These are phyloP conservation scores for Populus hybrid DNA, from an alignment of 441 rosid species.

Conservation along the genomic window DNA sequence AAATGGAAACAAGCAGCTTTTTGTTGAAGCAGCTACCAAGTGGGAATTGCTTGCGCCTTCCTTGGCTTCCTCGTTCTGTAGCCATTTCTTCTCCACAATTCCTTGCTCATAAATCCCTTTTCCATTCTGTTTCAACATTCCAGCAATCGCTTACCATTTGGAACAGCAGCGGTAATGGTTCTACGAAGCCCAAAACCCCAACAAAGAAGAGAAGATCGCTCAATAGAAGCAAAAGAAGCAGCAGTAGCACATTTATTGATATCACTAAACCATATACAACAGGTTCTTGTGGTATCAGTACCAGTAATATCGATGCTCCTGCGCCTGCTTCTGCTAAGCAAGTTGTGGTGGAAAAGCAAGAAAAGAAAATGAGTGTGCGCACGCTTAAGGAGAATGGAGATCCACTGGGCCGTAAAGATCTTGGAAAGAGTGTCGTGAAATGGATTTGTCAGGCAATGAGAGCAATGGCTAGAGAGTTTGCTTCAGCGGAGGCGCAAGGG, in stretches of 20 bases:
- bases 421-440: slow-evolving; percentile 71
- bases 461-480: slow-evolving; percentile 82
- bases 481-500: slow-evolving; percentile 67
- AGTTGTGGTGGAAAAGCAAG: slow-evolving; percentile 10
- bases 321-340: slow-evolving; percentile 2
- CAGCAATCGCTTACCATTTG: slow-evolving; percentile 19
- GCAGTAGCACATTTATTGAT: neutral
- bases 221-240: slow-evolving; percentile 15
- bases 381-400: slow-evolving; percentile 75
- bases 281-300: neutral
- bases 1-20: slow-evolving; percentile 22
- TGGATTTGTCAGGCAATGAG: slow-evolving; percentile 88
- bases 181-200: slow-evolving; percentile 26
- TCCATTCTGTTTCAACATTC: slow-evolving; percentile 17
- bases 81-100: slow-evolving; percentile 20
- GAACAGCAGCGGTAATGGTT: slow-evolving; percentile 26
- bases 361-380: slow-evolving; percentile 28
- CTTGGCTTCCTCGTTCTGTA: slow-evolving; percentile 11
- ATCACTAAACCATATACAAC: slow-evolving; percentile 26
- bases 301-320: neutral
- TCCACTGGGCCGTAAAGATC: slow-evolving; percentile 74
- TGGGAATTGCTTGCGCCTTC: slow-evolving; percentile 23
- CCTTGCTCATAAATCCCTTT: slow-evolving; percentile 18
- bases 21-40: slow-evolving; percentile 22
- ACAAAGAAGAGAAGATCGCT: slow-evolving; percentile 37